Evolutionary conservation across 768 basidiomycete species (phyloP).

Genomic region (Vararia minispora): DNA sequence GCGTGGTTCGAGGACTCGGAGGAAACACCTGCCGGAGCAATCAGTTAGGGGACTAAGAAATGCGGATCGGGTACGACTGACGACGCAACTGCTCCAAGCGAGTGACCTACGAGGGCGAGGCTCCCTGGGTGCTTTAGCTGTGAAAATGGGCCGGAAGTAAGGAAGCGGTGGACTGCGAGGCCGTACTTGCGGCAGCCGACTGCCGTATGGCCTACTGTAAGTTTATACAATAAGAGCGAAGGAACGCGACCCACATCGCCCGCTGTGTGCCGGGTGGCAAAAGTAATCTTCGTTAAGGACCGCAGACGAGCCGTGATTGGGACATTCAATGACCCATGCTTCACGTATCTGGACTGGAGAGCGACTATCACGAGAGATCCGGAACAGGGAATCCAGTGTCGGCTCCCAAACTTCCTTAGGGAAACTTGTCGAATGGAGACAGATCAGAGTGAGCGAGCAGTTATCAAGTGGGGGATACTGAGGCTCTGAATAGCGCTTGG

Average conservation of each 20-base stretch:
- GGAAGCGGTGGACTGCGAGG: constrained; percentile 33
- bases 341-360: constrained; percentile 29
- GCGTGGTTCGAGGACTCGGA: no score
- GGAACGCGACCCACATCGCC: no score
- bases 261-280: no score
- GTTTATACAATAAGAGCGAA: no score
- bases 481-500: constrained; percentile 36
- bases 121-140: no score
- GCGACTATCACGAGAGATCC: constrained; percentile 6
- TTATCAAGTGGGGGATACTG: constrained; percentile 24
- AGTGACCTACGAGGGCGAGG: constrained; percentile 43
- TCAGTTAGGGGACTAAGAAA: no score
- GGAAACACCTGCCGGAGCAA: no score
- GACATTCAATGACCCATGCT: constrained; percentile 41
- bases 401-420: constrained; percentile 53
- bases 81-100: constrained; percentile 39
- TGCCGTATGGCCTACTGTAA: no score
- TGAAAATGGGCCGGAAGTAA: no score
- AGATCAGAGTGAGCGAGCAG: constrained; percentile 35
- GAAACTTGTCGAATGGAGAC: constrained; percentile 43
- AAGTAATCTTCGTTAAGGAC: constrained; percentile 33
- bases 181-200: constrained; percentile 47
- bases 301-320: constrained; percentile 45
- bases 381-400: constrained; percentile 34
- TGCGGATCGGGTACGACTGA: no score